Evolutionary conservation across 176 grass and related monocot genomes (phyloP), one percentile per base, ranked within the genome.

Genomic region (Oropetium thomaeum): DNA sequence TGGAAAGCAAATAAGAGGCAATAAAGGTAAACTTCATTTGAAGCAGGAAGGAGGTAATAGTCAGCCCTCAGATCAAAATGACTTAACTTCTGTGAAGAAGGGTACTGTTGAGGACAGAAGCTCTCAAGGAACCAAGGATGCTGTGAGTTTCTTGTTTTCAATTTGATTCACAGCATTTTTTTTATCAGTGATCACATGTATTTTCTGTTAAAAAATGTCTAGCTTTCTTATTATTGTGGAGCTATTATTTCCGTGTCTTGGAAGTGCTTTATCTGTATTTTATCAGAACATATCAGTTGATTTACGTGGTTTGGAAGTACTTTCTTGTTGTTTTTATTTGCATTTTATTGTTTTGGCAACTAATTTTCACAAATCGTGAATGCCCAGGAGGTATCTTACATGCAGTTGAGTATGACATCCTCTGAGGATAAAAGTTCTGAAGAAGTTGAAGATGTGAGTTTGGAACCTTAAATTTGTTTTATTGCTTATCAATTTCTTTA

Each of bases 391-490:
- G 75, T 58, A 61, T 74, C 14, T 30, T 47, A 80, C 26, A 35
- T 42, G 14, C 69, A 83, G 32, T 58, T 55, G 45, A 45, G 64
- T 53, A 39, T 34, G 23, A 75, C 53, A 42, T 88, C 69, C 47
- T 79, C 70, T 39, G 64, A 88, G 20, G 53, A 84, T 45, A 74
- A 57, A 58, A 80, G 70, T 73, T 28, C 71, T 17, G 90, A 90
- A 62, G 90, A 93, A 84, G 77, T 93, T 54, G 90, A 93, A 78
- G 90, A 90, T 48, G 90, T 93, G 75, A 93, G 87, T 79, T 76
- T n/a, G 37, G 7, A 68, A 76, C 35, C 67, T 77, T 71, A 53
- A 58, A 73, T 37, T 73, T 72, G 2, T 78, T 34, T 11, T 69
- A 11, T 70, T 39, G 19, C 87, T 83, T 74, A 35, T 80, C 28